Conservation (phyloP, 805 yeast genomes). For the Yarrowia sp. region DNA sequence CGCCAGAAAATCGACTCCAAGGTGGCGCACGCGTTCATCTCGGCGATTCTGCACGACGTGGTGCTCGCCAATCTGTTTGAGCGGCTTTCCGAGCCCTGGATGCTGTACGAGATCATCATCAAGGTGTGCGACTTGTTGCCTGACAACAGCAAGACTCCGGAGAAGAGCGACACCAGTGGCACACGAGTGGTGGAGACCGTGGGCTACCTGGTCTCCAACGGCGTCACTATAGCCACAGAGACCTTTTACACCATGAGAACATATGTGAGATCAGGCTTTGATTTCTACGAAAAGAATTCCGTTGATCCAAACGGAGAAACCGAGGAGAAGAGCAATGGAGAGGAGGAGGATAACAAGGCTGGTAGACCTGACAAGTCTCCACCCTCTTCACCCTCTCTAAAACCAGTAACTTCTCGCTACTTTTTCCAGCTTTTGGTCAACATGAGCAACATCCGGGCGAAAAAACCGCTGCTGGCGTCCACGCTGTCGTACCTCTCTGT, state of each 20-base stretch:
- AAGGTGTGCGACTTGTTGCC: slow-evolving; percentile 42
- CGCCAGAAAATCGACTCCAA: slow-evolving; percentile 53
- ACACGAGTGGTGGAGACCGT: background rate
- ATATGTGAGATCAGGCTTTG: background rate
- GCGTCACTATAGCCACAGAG: slow-evolving; percentile 1
- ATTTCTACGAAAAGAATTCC: slow-evolving; percentile 5
- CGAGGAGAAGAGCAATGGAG: background rate
- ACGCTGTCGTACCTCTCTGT: slow-evolving; percentile 12
- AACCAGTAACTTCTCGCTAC: slow-evolving; percentile 18
- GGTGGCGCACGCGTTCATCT: slow-evolving; percentile 52
- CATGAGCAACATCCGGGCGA: slow-evolving; percentile 22
- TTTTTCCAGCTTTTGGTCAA: slow-evolving; percentile 10
- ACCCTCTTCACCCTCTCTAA: background rate
- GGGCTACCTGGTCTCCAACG: slow-evolving; percentile 8
- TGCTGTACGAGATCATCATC: slow-evolving; percentile 56
- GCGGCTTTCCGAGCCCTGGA: slow-evolving; percentile 60
- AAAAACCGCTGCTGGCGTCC: slow-evolving; percentile 6
- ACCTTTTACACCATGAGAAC: background rate
- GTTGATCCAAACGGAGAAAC: background rate
- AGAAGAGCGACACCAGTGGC: slow-evolving; percentile 1
- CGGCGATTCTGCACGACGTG: slow-evolving; percentile 55
- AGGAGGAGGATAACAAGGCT: too few species aligned
- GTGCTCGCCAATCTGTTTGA: slow-evolving; percentile 54
- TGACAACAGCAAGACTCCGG: slow-evolving; percentile 25
- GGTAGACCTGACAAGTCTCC: too few species aligned